These are phyloP conservation scores for Kazachstania viticola DNA, from an alignment of 805 yeast genomes.

Conservation along the genomic window DNA sequence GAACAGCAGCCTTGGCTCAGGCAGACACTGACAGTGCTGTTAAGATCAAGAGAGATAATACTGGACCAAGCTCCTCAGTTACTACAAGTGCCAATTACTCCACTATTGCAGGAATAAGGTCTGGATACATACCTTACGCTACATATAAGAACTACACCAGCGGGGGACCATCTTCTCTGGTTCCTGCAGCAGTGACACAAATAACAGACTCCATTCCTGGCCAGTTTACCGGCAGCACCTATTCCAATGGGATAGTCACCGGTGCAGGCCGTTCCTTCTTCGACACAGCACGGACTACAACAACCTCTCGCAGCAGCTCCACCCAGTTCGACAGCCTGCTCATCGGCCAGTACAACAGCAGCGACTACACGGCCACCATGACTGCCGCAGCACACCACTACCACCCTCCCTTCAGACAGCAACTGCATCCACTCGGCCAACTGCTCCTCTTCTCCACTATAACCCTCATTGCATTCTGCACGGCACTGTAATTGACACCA, in stretches of 20 bases:
- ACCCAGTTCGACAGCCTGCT: constrained; percentile 8
- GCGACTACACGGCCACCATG: background rate
- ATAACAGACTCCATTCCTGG: constrained; percentile 15
- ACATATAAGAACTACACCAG: constrained; percentile 21
- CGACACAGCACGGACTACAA: constrained; percentile 17
- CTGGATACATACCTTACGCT: constrained; percentile 44
- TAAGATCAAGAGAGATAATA: too few relatives aligned
- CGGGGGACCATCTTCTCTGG: background rate
- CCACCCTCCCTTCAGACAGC: background rate
- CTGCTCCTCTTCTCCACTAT: too few relatives aligned
- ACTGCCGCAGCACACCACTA: background rate
- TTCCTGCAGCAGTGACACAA: constrained; percentile 3
- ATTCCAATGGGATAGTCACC: constrained; percentile 24
- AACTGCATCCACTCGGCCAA: background rate
- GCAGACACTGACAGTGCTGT: constrained; percentile 18
- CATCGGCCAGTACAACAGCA: constrained; percentile 1
- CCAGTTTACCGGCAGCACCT: constrained; percentile 21
- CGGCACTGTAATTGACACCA: too few relatives aligned
- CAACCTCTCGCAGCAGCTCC: constrained; percentile 4
- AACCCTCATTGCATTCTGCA: too few relatives aligned
- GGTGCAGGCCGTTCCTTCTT: constrained; percentile 22
- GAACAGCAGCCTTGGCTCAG: constrained; percentile 44
- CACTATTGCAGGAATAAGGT: constrained; percentile 19
- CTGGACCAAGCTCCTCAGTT: background rate
- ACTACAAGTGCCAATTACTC: too few relatives aligned